Percentiles rank a stretch among this genome's conserved stretches.
These are phyloP conservation scores for Dovyalis caffra DNA, from an alignment of 345 rosid species.

Conservation along the genomic window DNA sequence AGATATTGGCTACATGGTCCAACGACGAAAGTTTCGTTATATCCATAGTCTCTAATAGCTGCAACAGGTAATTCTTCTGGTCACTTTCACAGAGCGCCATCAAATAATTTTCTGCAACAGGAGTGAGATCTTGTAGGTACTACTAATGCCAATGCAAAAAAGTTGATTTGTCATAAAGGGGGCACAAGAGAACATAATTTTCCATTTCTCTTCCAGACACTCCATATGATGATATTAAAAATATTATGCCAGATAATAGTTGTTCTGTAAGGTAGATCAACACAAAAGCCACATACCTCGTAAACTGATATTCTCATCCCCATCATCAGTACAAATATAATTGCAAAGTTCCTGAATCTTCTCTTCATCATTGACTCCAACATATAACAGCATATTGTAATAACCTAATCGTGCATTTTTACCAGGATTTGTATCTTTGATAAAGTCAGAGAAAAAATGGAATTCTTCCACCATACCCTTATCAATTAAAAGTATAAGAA, in stretches of 20 bases:
- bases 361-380: slow-evolving; percentile 43
- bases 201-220: neutral
- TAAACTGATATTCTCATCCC: slow-evolving; percentile 28
- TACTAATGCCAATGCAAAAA: neutral
- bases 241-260: neutral
- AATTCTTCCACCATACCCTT: slow-evolving; percentile 72
- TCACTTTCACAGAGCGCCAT: slow-evolving; percentile 66
- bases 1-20: slow-evolving; percentile 39
- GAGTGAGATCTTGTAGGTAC: neutral
- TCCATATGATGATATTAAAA: neutral
- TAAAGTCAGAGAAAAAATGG: slow-evolving; percentile 29
- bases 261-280: neutral
- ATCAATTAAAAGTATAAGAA: slow-evolving; percentile 61
- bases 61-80: slow-evolving; percentile 49
- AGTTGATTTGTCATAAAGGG: neutral
- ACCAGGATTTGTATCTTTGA: slow-evolving; percentile 40
- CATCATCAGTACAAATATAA: slow-evolving; percentile 26
- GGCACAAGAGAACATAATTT: neutral
- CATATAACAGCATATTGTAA: slow-evolving; percentile 81
- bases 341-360: slow-evolving; percentile 59
- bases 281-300: slow-evolving; percentile 41
- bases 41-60: slow-evolving; percentile 56
- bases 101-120: slow-evolving; percentile 66
- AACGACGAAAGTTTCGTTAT: slow-evolving; percentile 48
- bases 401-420: slow-evolving; percentile 55